Conservation (phyloP, 805 yeast genomes). For the Spathaspora passalidarum region DNA sequence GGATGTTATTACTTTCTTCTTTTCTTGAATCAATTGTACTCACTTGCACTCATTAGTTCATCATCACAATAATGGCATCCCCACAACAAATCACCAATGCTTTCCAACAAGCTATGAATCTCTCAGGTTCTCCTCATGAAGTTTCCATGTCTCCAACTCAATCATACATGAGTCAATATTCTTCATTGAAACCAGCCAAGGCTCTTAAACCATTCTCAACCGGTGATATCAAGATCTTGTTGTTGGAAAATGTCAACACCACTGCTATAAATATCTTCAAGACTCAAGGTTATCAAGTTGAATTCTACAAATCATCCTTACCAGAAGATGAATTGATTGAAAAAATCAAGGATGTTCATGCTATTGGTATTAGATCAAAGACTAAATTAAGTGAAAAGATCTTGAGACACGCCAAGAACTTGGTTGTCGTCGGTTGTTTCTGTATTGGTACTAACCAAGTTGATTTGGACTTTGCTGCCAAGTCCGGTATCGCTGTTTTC, state of each 20-base stretch:
- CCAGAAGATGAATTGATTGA: constrained; percentile 93
- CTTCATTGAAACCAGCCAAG: constrained; percentile 49
- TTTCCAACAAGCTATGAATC: constrained; percentile 52
- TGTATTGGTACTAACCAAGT: constrained; percentile 99
- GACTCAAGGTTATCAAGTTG: constrained; percentile 95
- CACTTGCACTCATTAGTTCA: neutral
- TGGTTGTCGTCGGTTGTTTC: constrained; percentile 93
- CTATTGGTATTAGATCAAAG: constrained; percentile 97
- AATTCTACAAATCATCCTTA: constrained; percentile 83
- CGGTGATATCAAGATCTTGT: constrained; percentile 87
- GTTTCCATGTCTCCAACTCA: constrained; percentile 85
- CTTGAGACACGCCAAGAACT: constrained; percentile 80
- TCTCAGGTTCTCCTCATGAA: constrained; percentile 61
- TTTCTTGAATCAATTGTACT: neutral
- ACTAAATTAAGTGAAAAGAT: constrained; percentile 82
- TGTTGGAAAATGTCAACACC: constrained; percentile 89
- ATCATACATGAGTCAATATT: constrained; percentile 60
- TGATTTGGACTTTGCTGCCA: constrained; percentile 87
- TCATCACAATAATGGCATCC: constrained; percentile 47
- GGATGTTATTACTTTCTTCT: neutral
- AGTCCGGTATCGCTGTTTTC: constrained; percentile 92
- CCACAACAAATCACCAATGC: constrained; percentile 66
- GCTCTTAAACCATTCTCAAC: constrained; percentile 91
- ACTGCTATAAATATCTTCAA: constrained; percentile 86
- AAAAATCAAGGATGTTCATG: constrained; percentile 90